Percentiles rank a stretch among this genome's conserved stretches.
These are phyloP conservation scores for Cordyceps sp. DNA, from an alignment of 2,329 filamentous ascomycete genomes.

Conservation along the genomic window DNA sequence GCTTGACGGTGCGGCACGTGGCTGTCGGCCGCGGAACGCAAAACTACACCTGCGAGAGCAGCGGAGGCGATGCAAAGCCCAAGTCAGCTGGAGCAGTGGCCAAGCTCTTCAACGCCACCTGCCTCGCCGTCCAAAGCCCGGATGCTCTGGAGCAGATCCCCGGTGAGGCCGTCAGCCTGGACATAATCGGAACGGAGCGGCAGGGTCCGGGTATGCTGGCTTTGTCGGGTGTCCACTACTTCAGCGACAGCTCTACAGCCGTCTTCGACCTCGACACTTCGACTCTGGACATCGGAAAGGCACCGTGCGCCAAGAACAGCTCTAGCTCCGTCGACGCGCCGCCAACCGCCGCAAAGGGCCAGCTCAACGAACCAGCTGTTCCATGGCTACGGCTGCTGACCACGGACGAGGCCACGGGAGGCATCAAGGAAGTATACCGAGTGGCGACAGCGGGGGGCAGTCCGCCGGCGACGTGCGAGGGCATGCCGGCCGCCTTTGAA, in stretches of 20 bases:
- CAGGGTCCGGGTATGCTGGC: constrained; percentile 42
- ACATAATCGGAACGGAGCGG: constrained; percentile 21
- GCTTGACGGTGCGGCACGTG: constrained; percentile 55
- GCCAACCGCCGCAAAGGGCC: constrained; percentile 37
- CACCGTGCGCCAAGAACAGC: constrained; percentile 44
- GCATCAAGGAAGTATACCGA: constrained; percentile 63
- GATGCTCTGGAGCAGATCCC: constrained; percentile 49
- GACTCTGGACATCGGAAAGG: constrained; percentile 36
- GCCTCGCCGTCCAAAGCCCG: constrained; percentile 54
- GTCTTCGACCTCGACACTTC: constrained; percentile 62
- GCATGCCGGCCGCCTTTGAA: constrained; percentile 44
- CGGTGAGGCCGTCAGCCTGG: constrained; percentile 49
- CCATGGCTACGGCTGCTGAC: constrained; percentile 61
- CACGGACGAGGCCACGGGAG: constrained; percentile 33
- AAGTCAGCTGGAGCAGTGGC: constrained; percentile 58
- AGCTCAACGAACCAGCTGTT: constrained; percentile 50
- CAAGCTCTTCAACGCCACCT: constrained; percentile 75
- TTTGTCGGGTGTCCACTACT: constrained; percentile 68
- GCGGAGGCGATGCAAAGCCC: constrained; percentile 47
- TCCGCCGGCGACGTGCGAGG: constrained; percentile 56
- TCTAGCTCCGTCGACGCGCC: constrained; percentile 46
- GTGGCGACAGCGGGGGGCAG: constrained; percentile 71
- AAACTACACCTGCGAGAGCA: constrained; percentile 74
- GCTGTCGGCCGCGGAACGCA: constrained; percentile 78
- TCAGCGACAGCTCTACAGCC: constrained; percentile 51